phyloP scores from a whole-genome alignment of 768 basidiomycete genomes.

The Pleurotus tuber-regium region DNA sequence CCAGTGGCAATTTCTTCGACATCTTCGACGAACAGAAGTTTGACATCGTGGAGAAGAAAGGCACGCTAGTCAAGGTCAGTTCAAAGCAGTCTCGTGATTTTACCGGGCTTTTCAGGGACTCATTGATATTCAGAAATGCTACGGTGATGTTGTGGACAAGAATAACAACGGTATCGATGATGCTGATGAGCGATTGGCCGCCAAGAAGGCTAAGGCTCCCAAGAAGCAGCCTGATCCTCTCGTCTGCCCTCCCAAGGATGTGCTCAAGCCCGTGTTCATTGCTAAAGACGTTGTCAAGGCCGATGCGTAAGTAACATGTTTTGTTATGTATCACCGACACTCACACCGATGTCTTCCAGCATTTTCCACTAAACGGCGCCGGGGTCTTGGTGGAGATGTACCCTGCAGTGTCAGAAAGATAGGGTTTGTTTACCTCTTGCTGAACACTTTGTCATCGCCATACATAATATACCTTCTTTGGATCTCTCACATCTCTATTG shows the following conservation, averaged over 20 bases:
- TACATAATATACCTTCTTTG: too few species aligned
- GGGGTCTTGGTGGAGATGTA: too few species aligned
- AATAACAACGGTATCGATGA: neutral
- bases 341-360: too few species aligned
- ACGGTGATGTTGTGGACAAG: neutral
- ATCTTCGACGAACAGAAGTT: constrained; percentile 7
- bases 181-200: neutral
- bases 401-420: too few species aligned
- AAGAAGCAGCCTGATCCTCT: constrained; percentile 1
- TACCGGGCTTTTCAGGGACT: too few species aligned
- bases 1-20: constrained; percentile 3
- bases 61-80: constrained; percentile 6
- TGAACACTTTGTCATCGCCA: too few species aligned
- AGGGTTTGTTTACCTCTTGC: too few species aligned
- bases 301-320: neutral
- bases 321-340: too few species aligned
- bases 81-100: too few species aligned
- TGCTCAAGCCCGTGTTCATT: constrained; percentile 5
- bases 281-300: constrained; percentile 6
- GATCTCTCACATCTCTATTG: too few species aligned
- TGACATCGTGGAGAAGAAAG: constrained; percentile 4
- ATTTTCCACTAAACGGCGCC: too few species aligned
- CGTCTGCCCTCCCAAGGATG: constrained; percentile 2
- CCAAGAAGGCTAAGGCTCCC: neutral
- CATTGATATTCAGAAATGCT: neutral